Conservation (phyloP, 257 asterid genomes). For the Solanum stenotomum region DNA sequence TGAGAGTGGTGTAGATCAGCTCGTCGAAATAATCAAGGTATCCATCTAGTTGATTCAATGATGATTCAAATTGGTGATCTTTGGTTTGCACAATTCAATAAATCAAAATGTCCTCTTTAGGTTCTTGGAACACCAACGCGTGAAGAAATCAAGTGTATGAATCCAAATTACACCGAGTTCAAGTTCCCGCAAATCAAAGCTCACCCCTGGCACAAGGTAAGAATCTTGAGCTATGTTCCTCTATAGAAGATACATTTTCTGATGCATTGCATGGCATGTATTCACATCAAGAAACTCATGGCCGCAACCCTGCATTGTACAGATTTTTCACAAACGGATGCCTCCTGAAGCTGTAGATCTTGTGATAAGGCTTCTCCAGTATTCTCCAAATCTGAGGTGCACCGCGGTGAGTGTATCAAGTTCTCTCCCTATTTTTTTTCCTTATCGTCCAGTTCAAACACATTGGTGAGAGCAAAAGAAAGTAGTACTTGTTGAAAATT, state of each 20-base stretch:
- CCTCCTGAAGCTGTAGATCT: slow-evolving; percentile 92
- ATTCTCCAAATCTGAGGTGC: slow-evolving; percentile 81
- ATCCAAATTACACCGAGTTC: slow-evolving; percentile 81
- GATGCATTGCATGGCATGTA: background rate
- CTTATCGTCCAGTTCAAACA: background rate
- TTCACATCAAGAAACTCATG: background rate
- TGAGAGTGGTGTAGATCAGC: slow-evolving; percentile 88
- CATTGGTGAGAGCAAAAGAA: background rate
- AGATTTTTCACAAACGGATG: slow-evolving; percentile 75
- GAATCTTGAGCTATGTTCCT: background rate
- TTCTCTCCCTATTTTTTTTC: background rate
- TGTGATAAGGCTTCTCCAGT: slow-evolving; percentile 82
- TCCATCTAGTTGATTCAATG: background rate
- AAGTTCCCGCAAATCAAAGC: slow-evolving; percentile 87
- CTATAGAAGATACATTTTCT: background rate
- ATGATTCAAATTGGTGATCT: background rate
- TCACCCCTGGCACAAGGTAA: slow-evolving; percentile 89
- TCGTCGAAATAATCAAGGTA: slow-evolving; percentile 83
- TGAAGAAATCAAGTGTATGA: slow-evolving; percentile 85
- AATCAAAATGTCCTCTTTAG: slow-evolving; percentile 12
- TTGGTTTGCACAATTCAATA: background rate
- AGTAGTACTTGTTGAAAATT: background rate
- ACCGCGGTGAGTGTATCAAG: slow-evolving; percentile 54
- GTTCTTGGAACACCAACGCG: slow-evolving; percentile 87
- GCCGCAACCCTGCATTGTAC: background rate